Conservation (phyloP, 2,329 filamentous ascomycete genomes). For the Clonostachys sp. region DNA sequence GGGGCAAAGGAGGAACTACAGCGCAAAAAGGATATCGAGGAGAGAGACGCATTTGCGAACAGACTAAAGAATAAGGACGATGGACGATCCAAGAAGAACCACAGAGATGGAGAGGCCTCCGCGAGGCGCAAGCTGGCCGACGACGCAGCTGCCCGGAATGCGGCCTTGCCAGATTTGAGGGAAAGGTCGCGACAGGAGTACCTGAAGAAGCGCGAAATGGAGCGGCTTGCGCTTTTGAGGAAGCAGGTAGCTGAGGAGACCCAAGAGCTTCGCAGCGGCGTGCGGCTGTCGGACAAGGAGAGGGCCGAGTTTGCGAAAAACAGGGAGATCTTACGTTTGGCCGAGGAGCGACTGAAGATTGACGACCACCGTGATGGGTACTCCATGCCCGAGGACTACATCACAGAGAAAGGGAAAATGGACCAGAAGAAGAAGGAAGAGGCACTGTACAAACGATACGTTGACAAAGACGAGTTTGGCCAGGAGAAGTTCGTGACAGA, state of each 20-base stretch:
- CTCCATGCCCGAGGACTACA: conserved; percentile 89
- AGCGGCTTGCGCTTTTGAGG: conserved; percentile 79
- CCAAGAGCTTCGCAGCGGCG: conserved; percentile 73
- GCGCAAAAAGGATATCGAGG: conserved; percentile 63
- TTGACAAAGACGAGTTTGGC: conserved; percentile 81
- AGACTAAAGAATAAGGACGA: conserved; percentile 69
- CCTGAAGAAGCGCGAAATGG: conserved; percentile 84
- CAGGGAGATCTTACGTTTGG: conserved; percentile 72
- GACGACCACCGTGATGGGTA: conserved; percentile 93
- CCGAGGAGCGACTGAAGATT: conserved; percentile 80
- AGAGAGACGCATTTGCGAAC: conserved; percentile 77
- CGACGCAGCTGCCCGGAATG: conserved; percentile 61
- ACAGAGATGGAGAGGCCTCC: conserved; percentile 51
- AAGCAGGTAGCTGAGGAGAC: conserved; percentile 89
- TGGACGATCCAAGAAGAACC: conserved; percentile 63
- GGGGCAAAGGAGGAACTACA: conserved; percentile 53
- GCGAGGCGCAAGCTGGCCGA: conserved; percentile 43
- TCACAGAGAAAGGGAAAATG: conserved; percentile 88
- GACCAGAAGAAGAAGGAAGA: conserved; percentile 84
- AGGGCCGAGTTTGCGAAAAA: conserved; percentile 88
- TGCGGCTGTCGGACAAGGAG: conserved; percentile 70
- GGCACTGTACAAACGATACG: conserved; percentile 83
- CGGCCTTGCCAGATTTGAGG: conserved; percentile 75
- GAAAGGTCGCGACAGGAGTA: conserved; percentile 88
- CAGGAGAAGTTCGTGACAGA: conserved; percentile 89